Evolutionary conservation across 257 asterid species (phyloP).

Genomic region (Eucommia ulmoides): DNA sequence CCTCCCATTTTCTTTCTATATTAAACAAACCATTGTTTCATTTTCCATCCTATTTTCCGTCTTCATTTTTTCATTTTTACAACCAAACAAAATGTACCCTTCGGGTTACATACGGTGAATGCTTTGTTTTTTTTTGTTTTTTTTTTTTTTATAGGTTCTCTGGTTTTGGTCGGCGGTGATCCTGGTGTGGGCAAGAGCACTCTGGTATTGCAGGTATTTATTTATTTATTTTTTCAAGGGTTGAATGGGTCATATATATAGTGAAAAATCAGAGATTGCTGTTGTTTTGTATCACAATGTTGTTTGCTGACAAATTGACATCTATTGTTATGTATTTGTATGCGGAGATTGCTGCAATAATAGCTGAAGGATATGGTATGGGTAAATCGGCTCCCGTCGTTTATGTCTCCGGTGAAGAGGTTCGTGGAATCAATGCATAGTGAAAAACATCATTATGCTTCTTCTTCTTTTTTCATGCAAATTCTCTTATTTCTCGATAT

Average conservation of each 20-base stretch:
- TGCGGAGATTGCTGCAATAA: conserved; percentile 72
- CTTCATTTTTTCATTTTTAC: no score
- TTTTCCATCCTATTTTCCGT: no score
- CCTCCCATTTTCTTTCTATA: no score
- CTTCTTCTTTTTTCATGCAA: conserved; percentile 9
- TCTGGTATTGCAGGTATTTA: conserved; percentile 66
- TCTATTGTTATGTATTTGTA: conserved; percentile 14
- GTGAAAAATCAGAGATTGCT: no score
- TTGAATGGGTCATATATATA: background rate
- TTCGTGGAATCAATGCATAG: conserved; percentile 16
- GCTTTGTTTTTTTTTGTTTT: no score
- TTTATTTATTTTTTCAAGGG: conserved; percentile 7
- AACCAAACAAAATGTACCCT: no score
- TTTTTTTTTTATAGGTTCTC: conserved; percentile 61
- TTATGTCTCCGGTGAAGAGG: conserved; percentile 99
- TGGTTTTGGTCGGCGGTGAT: conserved; percentile 91
- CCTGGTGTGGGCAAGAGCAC: conserved; percentile 99
- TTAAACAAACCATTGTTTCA: no score
- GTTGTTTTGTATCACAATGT: no score
- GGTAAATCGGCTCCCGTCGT: conserved; percentile 51
- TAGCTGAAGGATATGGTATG: conserved; percentile 45
- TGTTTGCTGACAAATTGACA: no score
- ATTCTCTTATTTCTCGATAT: background rate
- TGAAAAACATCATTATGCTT: no score
- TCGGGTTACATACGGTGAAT: no score